phyloP scores from a whole-genome alignment of 192 early-diverging fungal genomes.

The Coemansia aciculifera region DNA sequence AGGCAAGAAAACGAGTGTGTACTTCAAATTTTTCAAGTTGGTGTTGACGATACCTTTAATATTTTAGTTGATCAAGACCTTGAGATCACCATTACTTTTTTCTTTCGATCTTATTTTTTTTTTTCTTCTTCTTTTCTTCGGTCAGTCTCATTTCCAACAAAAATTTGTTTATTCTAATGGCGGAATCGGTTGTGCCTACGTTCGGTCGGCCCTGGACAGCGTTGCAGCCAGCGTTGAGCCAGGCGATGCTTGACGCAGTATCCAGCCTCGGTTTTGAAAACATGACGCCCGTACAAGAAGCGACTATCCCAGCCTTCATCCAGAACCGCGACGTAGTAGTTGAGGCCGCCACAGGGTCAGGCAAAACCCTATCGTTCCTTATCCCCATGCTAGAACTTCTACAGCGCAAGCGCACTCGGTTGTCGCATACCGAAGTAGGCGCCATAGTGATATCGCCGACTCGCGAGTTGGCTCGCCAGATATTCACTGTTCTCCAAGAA shows the following conservation, averaged over 20 bases:
- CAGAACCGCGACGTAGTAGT: slow-evolving; percentile 95
- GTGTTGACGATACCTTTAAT: not conserved
- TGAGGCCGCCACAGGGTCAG: slow-evolving; percentile 95
- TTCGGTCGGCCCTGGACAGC: slow-evolving; percentile 66
- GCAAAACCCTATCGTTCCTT: slow-evolving; percentile 92
- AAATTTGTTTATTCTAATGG: not conserved
- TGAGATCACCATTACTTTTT: not conserved
- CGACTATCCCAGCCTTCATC: slow-evolving; percentile 88
- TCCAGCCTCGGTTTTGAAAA: slow-evolving; percentile 69
- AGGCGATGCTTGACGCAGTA: slow-evolving; percentile 59
- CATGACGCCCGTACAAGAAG: slow-evolving; percentile 95
- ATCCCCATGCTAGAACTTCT: slow-evolving; percentile 92
- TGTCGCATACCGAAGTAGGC: slow-evolving; percentile 77
- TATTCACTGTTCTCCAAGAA: slow-evolving; percentile 67
- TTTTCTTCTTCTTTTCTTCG: not conserved
- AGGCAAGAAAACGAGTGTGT: not conserved
- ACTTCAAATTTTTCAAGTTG: not conserved
- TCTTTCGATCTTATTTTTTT: not conserved
- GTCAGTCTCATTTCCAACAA: not conserved
- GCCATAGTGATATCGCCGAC: slow-evolving; percentile 89
- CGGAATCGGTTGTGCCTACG: slow-evolving; percentile 35
- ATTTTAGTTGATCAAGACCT: not conserved
- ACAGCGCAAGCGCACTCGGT: slow-evolving; percentile 57
- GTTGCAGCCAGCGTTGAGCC: slow-evolving; percentile 62
- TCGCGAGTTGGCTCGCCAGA: slow-evolving; percentile 87